A percentile compares a stretch with the other conserved stretches of the same genome.
Conservation (phyloP, 257 asterid genomes). For the Oldenlandia corymbosa region DNA sequence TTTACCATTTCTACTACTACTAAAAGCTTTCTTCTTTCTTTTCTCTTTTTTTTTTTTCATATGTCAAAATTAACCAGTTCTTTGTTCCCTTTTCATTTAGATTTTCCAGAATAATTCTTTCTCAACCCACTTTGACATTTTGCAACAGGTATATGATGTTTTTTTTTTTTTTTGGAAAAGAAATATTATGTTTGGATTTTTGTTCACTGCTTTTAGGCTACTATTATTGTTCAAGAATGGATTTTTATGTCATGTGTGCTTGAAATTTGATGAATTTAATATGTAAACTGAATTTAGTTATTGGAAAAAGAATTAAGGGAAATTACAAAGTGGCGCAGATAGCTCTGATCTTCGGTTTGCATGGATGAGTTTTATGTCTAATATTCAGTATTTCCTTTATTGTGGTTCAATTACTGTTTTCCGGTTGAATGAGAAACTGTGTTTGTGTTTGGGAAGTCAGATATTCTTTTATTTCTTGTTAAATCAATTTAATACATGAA, state of each 20-base stretch:
- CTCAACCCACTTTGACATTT: not conserved
- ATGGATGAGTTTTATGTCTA: not conserved
- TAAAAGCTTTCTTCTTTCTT: not conserved
- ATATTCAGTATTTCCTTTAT: not conserved
- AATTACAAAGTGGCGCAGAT: not conserved
- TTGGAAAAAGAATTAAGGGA: not conserved
- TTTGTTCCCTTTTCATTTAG: too few relatives aligned
- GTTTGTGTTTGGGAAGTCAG: not conserved
- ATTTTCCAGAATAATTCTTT: not conserved
- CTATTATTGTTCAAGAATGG: not conserved
- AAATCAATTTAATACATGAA: not conserved
- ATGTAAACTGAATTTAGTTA: not conserved
- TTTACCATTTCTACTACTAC: not conserved
- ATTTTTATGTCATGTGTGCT: not conserved
- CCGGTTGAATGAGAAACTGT: not conserved
- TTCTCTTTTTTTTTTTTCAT: not conserved
- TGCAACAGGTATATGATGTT: not conserved
- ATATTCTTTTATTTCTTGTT: not conserved
- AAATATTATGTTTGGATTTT: too few relatives aligned
- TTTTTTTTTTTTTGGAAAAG: not conserved
- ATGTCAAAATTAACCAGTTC: too few relatives aligned
- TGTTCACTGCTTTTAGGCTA: not conserved
- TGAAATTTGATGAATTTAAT: constrained; percentile 1
- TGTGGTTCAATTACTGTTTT: not conserved
- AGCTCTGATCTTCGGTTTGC: constrained; percentile 19